Conservation (phyloP, 768 basidiomycete species). For the Tulasnella sp. region DNA sequence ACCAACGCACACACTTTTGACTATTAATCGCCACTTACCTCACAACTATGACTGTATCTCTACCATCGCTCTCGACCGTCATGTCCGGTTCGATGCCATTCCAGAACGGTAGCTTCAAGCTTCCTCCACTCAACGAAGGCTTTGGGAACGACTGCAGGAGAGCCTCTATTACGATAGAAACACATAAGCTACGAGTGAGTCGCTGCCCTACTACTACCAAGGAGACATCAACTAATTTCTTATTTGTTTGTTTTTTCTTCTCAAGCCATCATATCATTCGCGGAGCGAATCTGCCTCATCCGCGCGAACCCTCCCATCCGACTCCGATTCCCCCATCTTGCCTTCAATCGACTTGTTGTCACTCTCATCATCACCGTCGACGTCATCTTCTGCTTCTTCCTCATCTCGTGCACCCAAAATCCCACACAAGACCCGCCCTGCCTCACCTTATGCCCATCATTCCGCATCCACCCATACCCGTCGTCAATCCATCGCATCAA, state of each 20-base stretch:
- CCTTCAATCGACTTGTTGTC: constrained; percentile 28
- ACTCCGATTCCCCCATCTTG: not conserved
- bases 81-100: constrained; percentile 4
- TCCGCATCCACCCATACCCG: not conserved
- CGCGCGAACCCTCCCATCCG: not conserved
- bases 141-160: not conserved
- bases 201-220: not conserved
- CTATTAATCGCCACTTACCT: not conserved
- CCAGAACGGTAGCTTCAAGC: constrained; percentile 9
- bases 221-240: too few species aligned
- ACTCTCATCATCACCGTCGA: constrained; percentile 21
- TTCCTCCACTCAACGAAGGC: constrained; percentile 3
- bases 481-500: not conserved
- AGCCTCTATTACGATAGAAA: not conserved
- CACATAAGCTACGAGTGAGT: not conserved
- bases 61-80: constrained; percentile 5
- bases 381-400: constrained; percentile 34
- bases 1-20: not conserved
- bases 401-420: constrained; percentile 34
- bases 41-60: constrained; percentile 4
- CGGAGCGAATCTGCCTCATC: too few species aligned
- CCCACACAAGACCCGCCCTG: constrained; percentile 3
- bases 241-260: too few species aligned
- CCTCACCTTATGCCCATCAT: too few species aligned
- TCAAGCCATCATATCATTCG: too few species aligned